Base-by-base conservation (phyloP, 164 flowering plant genomes). In the Sextonia rubra region DNA sequence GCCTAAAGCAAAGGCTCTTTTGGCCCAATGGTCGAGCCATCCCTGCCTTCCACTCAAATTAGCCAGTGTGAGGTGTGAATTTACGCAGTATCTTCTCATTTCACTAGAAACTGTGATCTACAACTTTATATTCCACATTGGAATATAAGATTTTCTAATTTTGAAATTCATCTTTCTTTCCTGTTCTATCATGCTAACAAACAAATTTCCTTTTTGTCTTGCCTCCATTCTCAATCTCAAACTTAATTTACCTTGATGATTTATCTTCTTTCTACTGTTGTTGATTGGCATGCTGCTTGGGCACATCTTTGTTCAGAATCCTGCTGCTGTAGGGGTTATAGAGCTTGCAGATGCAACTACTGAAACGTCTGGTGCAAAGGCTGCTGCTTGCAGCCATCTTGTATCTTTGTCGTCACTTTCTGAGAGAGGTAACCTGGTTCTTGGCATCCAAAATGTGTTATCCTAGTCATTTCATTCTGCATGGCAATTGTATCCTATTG, bases 281-380 rank as follows among this genome's bases (percentile, higher is more conserved):
- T 72, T 37, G 7, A 32, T 32, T 65, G 60, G 47, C 20, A 22
- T 66, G 69, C 73, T 74, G 14, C 47, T 77, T 27, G 24, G 72
- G 44, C 60, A 15, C 22, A 22, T 75, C 58, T 52, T 72, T 63
- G 17, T 25, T 47, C 76, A 93, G 98, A 84, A 74, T 73, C 69
- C 58, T 73, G 64, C 85, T 67, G 55, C 74, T 62, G 76, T 79
- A 60, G 79, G 76, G 64, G 77, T 91, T 76, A n/a, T 89, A 72
- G 77, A 66, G 66, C 97, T 92, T 73, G 77, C 83, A 47, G 87
- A 92, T 80, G 97, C 93, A 25, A 81, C 81, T 68, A 56, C 79
- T 49, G 77, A 75, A 69, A 87, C 83, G 68, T 89, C 90, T 63
- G 98, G 98, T 25, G 90, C 98, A 68, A 94, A 94, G 86, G 93